Evolutionary conservation across 768 basidiomycete species (phyloP).

Genomic region (Pisolithus marmoratus): DNA sequence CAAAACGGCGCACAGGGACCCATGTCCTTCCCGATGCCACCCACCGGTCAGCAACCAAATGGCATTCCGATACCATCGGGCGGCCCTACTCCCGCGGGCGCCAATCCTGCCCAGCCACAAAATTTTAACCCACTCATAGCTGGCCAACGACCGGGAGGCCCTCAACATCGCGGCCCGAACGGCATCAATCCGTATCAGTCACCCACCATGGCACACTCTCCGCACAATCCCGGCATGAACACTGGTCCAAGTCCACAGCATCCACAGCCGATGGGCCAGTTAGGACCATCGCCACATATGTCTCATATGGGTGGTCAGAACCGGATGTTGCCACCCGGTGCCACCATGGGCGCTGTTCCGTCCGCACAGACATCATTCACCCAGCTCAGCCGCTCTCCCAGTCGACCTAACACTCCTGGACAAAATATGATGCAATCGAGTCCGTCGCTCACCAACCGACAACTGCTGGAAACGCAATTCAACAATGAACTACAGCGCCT

Average conservation of each 20-base stretch:
- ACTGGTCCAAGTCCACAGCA: slow-evolving; percentile 26
- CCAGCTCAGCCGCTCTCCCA: slow-evolving; percentile 49
- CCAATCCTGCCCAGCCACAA: slow-evolving; percentile 27
- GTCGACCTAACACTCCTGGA: slow-evolving; percentile 51
- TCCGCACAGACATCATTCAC: slow-evolving; percentile 39
- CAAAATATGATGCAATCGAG: slow-evolving; percentile 48
- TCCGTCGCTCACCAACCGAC: slow-evolving; percentile 49
- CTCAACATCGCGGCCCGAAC: slow-evolving; percentile 41
- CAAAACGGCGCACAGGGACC: slow-evolving; percentile 21
- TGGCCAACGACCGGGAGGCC: slow-evolving; percentile 26
- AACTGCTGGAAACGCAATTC: slow-evolving; percentile 33
- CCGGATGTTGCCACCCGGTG: slow-evolving; percentile 47
- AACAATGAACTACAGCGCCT: slow-evolving; percentile 40
- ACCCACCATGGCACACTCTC: slow-evolving; percentile 59
- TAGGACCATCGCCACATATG: slow-evolving; percentile 51
- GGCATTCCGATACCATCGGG: slow-evolving; percentile 34
- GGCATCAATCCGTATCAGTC: slow-evolving; percentile 52
- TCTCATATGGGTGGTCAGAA: slow-evolving; percentile 32
- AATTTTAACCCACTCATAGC: slow-evolving; percentile 30
- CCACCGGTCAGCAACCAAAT: slow-evolving; percentile 37
- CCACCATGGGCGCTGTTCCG: slow-evolving; percentile 32
- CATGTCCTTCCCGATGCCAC: slow-evolving; percentile 18
- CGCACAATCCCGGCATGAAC: slow-evolving; percentile 39
- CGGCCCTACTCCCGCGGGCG: slow-evolving; percentile 21
- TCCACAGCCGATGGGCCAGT: slow-evolving; percentile 41